A percentile compares a stretch with the other conserved stretches of the same genome.
These are phyloP conservation scores for Emmonsia crescens DNA, from an alignment of 2,329 filamentous ascomycete species.

Conservation along the genomic window DNA sequence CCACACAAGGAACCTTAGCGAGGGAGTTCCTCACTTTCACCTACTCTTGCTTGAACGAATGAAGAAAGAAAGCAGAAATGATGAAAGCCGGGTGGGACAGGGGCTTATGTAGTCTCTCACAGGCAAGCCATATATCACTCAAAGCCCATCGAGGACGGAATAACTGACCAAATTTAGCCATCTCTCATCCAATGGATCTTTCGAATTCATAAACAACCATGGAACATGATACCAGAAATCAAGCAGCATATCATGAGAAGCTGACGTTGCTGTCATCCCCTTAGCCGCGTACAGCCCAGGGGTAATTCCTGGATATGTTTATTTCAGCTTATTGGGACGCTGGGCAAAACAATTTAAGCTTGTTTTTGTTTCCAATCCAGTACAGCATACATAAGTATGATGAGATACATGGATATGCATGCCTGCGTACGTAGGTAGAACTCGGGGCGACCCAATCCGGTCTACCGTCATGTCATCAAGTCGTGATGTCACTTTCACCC, in stretches of 20 bases:
- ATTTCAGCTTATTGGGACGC: too few relatives aligned
- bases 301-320: too few relatives aligned
- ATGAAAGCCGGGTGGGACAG: neutral
- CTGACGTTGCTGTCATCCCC: too few relatives aligned
- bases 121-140: neutral
- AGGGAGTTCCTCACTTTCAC: constrained; percentile 30
- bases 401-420: too few relatives aligned
- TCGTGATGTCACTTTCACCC: too few relatives aligned
- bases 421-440: neutral
- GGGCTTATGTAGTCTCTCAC: neutral
- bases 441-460: neutral
- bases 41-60: neutral
- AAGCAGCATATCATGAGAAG: neutral
- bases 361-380: too few relatives aligned
- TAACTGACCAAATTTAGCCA: neutral
- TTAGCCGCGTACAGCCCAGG: too few relatives aligned
- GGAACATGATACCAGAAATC: neutral
- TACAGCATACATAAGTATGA: too few relatives aligned
- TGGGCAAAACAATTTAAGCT: too few relatives aligned
- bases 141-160: neutral
- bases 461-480: too few relatives aligned
- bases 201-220: neutral
- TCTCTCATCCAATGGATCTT: too few relatives aligned
- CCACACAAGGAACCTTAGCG: constrained; percentile 34
- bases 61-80: neutral